These are phyloP conservation scores for Amyloporia xantha DNA, from an alignment of 768 basidiomycete genomes.

Conservation along the genomic window DNA sequence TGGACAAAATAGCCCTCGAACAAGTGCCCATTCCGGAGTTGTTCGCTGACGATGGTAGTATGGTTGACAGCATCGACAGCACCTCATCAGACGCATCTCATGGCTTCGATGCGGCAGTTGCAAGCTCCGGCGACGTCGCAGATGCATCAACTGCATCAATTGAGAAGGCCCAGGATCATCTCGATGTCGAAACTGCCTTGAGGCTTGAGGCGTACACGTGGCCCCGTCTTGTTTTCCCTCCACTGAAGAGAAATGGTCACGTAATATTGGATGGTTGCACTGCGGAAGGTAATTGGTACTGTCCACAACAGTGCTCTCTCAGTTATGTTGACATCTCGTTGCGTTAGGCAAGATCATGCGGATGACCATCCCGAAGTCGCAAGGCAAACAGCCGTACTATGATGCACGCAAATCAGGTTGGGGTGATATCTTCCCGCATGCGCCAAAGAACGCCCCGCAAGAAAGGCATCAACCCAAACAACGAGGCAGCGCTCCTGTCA, in stretches of 20 bases:
- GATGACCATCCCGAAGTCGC: slow-evolving; percentile 85
- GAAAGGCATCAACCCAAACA: slow-evolving; percentile 44
- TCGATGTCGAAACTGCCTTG: slow-evolving; percentile 28
- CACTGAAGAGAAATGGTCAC: slow-evolving; percentile 87
- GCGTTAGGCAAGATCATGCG: slow-evolving; percentile 81
- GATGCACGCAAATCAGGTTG: slow-evolving; percentile 90
- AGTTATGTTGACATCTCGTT: not conserved
- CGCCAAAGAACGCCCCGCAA: slow-evolving; percentile 70
- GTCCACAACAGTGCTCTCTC: not conserved
- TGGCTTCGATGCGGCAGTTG: not conserved
- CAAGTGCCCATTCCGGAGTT: slow-evolving; percentile 15
- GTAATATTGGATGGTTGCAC: slow-evolving; percentile 88
- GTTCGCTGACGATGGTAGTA: slow-evolving; percentile 13
- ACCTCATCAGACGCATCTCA: not conserved
- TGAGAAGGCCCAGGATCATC: not conserved
- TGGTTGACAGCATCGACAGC: not conserved
- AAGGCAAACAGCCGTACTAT: slow-evolving; percentile 92
- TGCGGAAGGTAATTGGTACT: slow-evolving; percentile 50
- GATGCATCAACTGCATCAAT: not conserved
- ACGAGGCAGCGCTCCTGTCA: slow-evolving; percentile 22
- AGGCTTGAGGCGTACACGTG: slow-evolving; percentile 75
- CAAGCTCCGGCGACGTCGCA: not conserved
- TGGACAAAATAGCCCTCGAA: slow-evolving; percentile 28
- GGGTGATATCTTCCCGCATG: slow-evolving; percentile 95
- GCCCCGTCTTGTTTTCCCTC: slow-evolving; percentile 91